Base-by-base conservation (phyloP, 1,139 yeast species). In the Fermentozyma sake region DNA sequence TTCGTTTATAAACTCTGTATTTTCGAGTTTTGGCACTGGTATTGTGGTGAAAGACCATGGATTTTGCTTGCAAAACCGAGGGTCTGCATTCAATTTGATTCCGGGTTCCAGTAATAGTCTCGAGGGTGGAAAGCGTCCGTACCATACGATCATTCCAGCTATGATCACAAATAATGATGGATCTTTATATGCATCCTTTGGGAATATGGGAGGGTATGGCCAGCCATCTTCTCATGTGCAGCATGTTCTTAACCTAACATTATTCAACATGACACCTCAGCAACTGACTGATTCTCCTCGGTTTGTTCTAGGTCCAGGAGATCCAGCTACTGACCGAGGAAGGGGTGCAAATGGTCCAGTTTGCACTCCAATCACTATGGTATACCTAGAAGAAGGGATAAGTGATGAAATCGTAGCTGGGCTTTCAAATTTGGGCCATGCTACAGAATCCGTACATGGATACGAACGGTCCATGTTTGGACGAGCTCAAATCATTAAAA, bases 191-290 rank as follows among this genome's bases (percentile, higher is more conserved):
- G 89, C 89, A 0, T 61, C 82, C 3, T 81, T 73, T 44, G 95
- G 94, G 18, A 84, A 82, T 41, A 84, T 83, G 89, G 95, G 95
- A 13, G 95, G 91, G 0, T 84, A 77, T 57, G 83, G 80, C 62
- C 95, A 84, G 50, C 94, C 94, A 2, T 86, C 81, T 39, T 89
- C 91, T 2, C 95, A 84, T 42, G 78, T 84, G 3, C 91, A 83
- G 46, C 89, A 82, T 30, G 79, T 76, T 18, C 52, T 81, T 37
- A 84, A 84, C 50, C 52, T 84, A 62, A 46, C 72, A 2, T 48
- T 78, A 8, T 84, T 79, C 51, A 76, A 77, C 0, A 57, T 79
- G 49, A 70, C 76, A 30, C 85, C 93, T 2, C 94, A 84, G 49
- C 73, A 77, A 41, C 80, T 87, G 18, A 55, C 82, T 20, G 94